Base-by-base conservation (phyloP, 805 yeast species). In the Naumovozyma dairenensis region DNA sequence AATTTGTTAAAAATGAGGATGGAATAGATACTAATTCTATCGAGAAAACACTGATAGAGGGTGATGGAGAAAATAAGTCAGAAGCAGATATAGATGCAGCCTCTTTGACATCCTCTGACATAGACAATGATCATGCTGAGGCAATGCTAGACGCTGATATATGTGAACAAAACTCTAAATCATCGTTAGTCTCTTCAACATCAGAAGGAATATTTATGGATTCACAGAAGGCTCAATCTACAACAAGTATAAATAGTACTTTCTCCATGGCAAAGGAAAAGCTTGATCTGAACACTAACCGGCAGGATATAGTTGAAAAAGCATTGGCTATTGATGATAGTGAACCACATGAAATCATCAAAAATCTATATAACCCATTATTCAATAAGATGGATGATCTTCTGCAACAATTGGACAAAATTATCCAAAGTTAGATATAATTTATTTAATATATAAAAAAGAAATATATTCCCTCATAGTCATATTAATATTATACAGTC, bases 281-380 rank as follows among this genome's bases (percentile, higher is more conserved):
- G 38, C 25, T 33, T 29, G 22, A 21, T 20, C 15, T 19, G 28
- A 7, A 31, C 21, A 22, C 32, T 40, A 16, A 7, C 25, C 7
- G n/a, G n/a, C n/a, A n/a, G n/a, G n/a, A n/a, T n/a, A n/a, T n/a
- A n/a, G n/a, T n/a, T n/a, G n/a, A n/a, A n/a, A n/a, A n/a, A n/a
- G n/a, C n/a, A n/a, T n/a, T n/a, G n/a, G n/a, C n/a, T n/a, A 17
- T 13, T n/a, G 21, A 21, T 6, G 32, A 28, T 9, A 10, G 33
- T 4, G 13, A 41, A 17, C 43, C 62, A 19, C 73, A 69, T 43
- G 71, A 73, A 3, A 54, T 60, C 4, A 71, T 77, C 6, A 68
- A 66, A 30, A 67, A 66, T 16, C 61, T 76, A 51, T 78, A 76
- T 53, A 60, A 69, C 44, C 81, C 82, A 2, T 62, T 79, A 6